These are phyloP conservation scores for Saccharomycopsis sp. DNA, from an alignment of 805 yeast species.

Conservation along the genomic window DNA sequence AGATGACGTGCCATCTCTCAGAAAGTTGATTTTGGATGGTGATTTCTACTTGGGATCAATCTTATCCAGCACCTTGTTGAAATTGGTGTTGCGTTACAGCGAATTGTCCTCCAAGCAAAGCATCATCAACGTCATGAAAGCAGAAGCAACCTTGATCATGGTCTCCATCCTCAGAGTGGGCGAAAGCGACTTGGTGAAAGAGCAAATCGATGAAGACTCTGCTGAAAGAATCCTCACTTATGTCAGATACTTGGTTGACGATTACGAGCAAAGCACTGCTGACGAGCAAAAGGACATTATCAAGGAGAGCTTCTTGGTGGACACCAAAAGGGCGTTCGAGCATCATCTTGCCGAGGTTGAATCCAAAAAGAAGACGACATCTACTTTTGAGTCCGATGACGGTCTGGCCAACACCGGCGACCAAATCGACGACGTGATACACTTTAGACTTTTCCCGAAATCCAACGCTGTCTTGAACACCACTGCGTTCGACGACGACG, in stretches of 20 bases:
- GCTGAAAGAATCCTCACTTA: slow-evolving; percentile 90
- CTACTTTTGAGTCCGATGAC: neutral
- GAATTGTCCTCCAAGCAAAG: slow-evolving; percentile 45
- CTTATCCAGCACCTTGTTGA: slow-evolving; percentile 78
- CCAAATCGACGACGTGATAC: slow-evolving; percentile 68
- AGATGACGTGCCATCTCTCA: slow-evolving; percentile 51
- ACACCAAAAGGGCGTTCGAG: slow-evolving; percentile 78
- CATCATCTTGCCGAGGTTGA: slow-evolving; percentile 48
- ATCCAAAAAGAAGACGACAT: slow-evolving; percentile 43
- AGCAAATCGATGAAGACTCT: slow-evolving; percentile 90
- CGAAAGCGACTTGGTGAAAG: slow-evolving; percentile 56
- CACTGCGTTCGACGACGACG: slow-evolving; percentile 33
- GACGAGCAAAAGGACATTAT: slow-evolving; percentile 33
- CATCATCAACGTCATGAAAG: slow-evolving; percentile 72
- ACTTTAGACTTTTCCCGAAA: slow-evolving; percentile 52
- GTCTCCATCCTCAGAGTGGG: slow-evolving; percentile 88
- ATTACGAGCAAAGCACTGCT: slow-evolving; percentile 37
- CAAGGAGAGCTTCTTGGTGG: slow-evolving; percentile 71
- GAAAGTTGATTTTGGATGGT: slow-evolving; percentile 74
- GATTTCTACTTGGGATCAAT: slow-evolving; percentile 89
- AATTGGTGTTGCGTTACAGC: slow-evolving; percentile 70
- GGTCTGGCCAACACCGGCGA: neutral
- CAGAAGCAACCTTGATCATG: slow-evolving; percentile 89
- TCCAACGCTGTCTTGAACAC: slow-evolving; percentile 25
- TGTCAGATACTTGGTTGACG: slow-evolving; percentile 68